phyloP scores from a whole-genome alignment of 106 monocot genomes.

The Gastrodia elata region DNA sequence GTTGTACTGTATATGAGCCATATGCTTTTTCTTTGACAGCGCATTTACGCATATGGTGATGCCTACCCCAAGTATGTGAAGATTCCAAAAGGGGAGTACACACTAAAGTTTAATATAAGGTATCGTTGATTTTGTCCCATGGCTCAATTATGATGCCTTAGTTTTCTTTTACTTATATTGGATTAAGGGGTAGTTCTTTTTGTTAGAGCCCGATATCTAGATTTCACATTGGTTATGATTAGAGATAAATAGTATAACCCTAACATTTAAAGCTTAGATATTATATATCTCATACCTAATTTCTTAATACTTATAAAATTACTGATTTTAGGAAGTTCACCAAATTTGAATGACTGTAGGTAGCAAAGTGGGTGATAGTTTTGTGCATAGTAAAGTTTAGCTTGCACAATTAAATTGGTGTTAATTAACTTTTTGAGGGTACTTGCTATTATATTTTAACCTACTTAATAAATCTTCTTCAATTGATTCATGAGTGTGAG shows the following conservation, averaged over 20 bases:
- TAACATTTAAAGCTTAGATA: too few relatives aligned
- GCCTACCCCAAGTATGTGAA: slow-evolving; percentile 82
- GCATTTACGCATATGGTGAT: slow-evolving; percentile 87
- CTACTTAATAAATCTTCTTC: background rate
- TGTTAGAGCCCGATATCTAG: background rate
- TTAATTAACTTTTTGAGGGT: background rate
- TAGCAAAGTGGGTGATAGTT: background rate
- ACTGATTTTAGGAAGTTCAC: background rate
- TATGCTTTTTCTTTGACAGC: slow-evolving; percentile 23
- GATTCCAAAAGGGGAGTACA: slow-evolving; percentile 85
- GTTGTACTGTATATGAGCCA: background rate
- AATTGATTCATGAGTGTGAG: too few relatives aligned
- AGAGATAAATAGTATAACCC: too few relatives aligned
- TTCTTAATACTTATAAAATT: too few relatives aligned
- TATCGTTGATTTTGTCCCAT: slow-evolving; percentile 13
- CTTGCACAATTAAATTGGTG: background rate
- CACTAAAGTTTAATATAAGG: slow-evolving; percentile 72
- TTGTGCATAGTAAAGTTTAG: too few relatives aligned
- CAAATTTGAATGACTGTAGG: background rate
- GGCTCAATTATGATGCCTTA: background rate
- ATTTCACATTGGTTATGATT: background rate
- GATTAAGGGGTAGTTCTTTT: background rate
- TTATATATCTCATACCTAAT: too few relatives aligned
- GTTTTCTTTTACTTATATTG: background rate
- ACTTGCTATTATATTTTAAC: background rate